Conservation (phyloP, 768 basidiomycete species). For the Serpula lacrymans region DNA sequence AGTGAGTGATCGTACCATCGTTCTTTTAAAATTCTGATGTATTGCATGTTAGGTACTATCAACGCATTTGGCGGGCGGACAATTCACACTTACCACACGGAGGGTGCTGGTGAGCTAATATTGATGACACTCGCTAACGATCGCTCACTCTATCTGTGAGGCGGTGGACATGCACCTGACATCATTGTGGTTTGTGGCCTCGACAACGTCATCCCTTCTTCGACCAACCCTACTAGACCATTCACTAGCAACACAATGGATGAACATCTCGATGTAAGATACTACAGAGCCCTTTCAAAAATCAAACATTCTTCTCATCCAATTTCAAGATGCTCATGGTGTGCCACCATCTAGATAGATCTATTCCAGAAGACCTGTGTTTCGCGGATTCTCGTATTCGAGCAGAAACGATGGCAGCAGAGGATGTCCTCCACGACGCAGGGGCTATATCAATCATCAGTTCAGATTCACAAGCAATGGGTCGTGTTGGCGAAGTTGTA, state of each 20-base stretch:
- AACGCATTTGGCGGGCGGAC: conserved; percentile 85
- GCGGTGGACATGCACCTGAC: conserved; percentile 96
- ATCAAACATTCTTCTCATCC: conserved; percentile 2
- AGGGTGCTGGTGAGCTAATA: conserved; percentile 85
- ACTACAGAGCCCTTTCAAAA: not conserved
- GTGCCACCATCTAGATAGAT: conserved; percentile 93
- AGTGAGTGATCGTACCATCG: conserved; percentile 44
- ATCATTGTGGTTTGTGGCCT: conserved; percentile 96
- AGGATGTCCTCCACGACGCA: conserved; percentile 89
- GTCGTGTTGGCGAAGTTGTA: conserved; percentile 92
- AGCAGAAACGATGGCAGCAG: conserved; percentile 94
- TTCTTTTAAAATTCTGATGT: conserved; percentile 2
- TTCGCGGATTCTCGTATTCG: conserved; percentile 98
- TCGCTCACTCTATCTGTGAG: conserved; percentile 28
- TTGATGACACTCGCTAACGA: too few species aligned
- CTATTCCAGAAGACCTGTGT: conserved; percentile 89
- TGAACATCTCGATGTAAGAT: conserved; percentile 92
- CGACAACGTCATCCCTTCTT: conserved; percentile 88
- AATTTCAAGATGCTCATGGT: conserved; percentile 92
- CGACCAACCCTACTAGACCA: conserved; percentile 95
- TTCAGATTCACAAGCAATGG: conserved; percentile 98
- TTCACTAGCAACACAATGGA: conserved; percentile 90
- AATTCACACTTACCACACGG: conserved; percentile 96
- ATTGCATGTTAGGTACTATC: conserved; percentile 62
- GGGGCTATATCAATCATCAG: conserved; percentile 98